Conservation (phyloP, 1,284 basidiomycete species). For the Cutaneotrichosporon sp. region DNA sequence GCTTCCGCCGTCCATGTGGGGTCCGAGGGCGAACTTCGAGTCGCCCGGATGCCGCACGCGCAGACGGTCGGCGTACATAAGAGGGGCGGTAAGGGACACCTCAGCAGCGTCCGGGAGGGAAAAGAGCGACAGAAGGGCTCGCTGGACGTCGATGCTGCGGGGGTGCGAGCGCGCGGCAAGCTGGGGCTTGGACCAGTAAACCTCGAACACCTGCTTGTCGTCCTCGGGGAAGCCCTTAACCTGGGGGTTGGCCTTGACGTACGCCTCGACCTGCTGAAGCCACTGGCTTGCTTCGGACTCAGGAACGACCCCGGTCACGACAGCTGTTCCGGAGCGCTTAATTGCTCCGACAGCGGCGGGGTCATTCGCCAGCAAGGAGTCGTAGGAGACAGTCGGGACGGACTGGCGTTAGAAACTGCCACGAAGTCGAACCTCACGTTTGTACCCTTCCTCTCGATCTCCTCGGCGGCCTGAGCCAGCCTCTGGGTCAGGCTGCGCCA, state of each 20-base stretch:
- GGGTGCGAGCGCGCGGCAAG: slow-evolving; percentile 67
- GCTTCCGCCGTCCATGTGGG: slow-evolving; percentile 70
- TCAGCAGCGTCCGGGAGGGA: slow-evolving; percentile 50
- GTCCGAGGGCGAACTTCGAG: slow-evolving; percentile 62
- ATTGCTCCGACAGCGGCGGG: slow-evolving; percentile 51
- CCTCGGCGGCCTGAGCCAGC: slow-evolving; percentile 51
- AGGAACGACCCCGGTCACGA: slow-evolving; percentile 60
- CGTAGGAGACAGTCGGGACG: slow-evolving; percentile 57
- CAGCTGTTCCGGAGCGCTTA: slow-evolving; percentile 57
- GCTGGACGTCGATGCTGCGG: slow-evolving; percentile 58
- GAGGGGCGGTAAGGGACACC: slow-evolving; percentile 57
- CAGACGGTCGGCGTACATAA: slow-evolving; percentile 71
- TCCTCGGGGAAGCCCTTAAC: slow-evolving; percentile 60
- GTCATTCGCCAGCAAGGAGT: slow-evolving; percentile 53
- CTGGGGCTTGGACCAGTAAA: slow-evolving; percentile 63
- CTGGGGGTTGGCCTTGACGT: slow-evolving; percentile 54
- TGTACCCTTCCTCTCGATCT: slow-evolving; percentile 52
- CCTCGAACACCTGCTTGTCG: slow-evolving; percentile 66
- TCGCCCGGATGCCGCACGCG: slow-evolving; percentile 70
- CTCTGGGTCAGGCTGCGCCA: slow-evolving; percentile 58
- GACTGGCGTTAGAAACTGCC: slow-evolving; percentile 49
- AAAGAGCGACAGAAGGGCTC: slow-evolving; percentile 60
- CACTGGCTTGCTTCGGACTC: slow-evolving; percentile 57
- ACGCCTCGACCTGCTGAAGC: slow-evolving; percentile 59
- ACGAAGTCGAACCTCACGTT: slow-evolving; percentile 20